Evolutionary conservation across 2,329 filamentous ascomycete genomes (phyloP).

Genomic region (Coniochaeta sp.): DNA sequence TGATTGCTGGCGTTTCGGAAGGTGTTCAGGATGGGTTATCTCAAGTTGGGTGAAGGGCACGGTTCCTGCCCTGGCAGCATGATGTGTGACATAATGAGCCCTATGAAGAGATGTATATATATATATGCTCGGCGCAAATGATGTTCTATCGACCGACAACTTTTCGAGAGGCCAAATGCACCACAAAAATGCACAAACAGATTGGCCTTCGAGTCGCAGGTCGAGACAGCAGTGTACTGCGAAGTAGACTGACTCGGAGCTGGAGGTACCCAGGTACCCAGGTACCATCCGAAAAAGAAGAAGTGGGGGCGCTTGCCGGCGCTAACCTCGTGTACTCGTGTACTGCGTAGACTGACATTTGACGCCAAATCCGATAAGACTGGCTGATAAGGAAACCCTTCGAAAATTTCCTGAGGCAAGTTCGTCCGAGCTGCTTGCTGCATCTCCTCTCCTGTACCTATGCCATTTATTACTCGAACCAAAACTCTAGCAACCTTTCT

Average conservation of each 20-base stretch:
- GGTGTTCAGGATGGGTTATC: slow-evolving; percentile 6
- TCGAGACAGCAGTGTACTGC: too few relatives aligned
- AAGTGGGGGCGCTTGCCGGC: too few relatives aligned
- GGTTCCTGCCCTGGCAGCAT: neutral
- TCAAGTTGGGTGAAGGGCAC: neutral
- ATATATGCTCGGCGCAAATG: neutral
- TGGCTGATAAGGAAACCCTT: neutral
- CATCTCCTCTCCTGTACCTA: neutral
- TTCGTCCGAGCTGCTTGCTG: neutral
- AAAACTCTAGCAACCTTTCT: neutral
- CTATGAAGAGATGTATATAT: neutral
- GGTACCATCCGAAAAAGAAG: too few relatives aligned
- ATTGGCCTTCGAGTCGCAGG: too few relatives aligned
- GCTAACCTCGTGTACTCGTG: too few relatives aligned
- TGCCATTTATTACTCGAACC: neutral
- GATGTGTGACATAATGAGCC: neutral
- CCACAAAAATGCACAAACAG: too few relatives aligned
- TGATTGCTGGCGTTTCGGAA: slow-evolving; percentile 15
- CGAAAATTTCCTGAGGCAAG: neutral
- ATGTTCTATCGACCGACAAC: too few relatives aligned
- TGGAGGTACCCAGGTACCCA: too few relatives aligned
- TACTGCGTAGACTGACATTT: too few relatives aligned
- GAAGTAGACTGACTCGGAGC: too few relatives aligned
- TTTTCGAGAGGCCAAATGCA: too few relatives aligned
- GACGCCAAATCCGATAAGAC: neutral